A percentile compares a stretch with the other conserved stretches of the same genome.
These are phyloP conservation scores for Trichoderma erinaceum DNA, from an alignment of 495 filamentous ascomycete species.

Conservation along the genomic window DNA sequence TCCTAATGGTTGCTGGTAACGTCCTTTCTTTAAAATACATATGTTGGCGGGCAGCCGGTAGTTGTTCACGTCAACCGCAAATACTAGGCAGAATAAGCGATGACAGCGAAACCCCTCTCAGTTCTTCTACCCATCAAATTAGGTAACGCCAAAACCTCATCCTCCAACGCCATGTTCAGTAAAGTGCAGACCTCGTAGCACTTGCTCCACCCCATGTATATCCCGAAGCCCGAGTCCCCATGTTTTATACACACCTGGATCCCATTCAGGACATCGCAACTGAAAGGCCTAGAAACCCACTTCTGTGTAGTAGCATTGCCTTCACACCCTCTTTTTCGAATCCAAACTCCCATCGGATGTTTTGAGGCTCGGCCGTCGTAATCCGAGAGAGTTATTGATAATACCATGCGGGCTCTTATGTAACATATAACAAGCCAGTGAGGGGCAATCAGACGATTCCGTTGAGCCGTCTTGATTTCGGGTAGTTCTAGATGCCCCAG, in stretches of 20 bases:
- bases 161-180: not conserved
- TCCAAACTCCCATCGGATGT: not conserved
- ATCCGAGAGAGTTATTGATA: conserved; percentile 1
- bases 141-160: conserved; percentile 7
- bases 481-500: conserved; percentile 8
- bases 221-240: not conserved
- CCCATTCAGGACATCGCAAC: not conserved
- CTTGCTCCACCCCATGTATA: not conserved
- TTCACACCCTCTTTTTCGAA: not conserved
- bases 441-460: not conserved
- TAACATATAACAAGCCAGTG: not conserved
- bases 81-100: not conserved
- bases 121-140: not conserved
- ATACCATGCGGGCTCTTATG: not conserved
- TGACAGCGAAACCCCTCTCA: not conserved
- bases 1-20: too few species aligned
- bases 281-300: not conserved
- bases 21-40: too few species aligned
- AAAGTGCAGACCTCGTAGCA: not conserved
- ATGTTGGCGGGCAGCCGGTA: too few species aligned
- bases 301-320: not conserved
- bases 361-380: not conserved
- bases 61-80: not conserved
- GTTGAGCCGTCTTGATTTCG: not conserved
- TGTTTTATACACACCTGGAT: not conserved